Evolutionary conservation across 2,329 filamentous ascomycete genomes (phyloP).

Genomic region (Alternaria arborescens): DNA sequence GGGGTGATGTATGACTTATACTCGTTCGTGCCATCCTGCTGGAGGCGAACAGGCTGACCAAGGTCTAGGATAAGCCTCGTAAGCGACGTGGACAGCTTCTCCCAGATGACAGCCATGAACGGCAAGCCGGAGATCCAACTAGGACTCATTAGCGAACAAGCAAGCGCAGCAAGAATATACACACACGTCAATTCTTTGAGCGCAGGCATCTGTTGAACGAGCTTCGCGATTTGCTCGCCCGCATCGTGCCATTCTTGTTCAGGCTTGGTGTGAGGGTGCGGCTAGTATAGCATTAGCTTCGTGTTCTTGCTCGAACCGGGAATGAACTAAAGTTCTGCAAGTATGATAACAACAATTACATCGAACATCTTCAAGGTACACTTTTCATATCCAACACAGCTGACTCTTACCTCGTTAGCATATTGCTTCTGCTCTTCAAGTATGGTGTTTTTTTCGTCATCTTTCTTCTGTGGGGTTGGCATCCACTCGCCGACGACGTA

Average conservation of each 20-base stretch:
- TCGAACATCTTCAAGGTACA: neutral
- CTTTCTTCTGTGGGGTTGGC: neutral
- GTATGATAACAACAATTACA: neutral
- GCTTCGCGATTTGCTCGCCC: conserved; percentile 22
- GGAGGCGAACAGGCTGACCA: conserved; percentile 30
- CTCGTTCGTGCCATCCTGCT: conserved; percentile 17
- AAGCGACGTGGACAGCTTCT: conserved; percentile 30
- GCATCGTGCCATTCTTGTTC: conserved; percentile 31
- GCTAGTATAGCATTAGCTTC: conserved; percentile 5
- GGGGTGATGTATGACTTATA: conserved; percentile 34
- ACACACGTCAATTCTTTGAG: conserved; percentile 44
- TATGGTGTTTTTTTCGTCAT: neutral
- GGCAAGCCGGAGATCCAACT: conserved; percentile 43
- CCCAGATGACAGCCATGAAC: conserved; percentile 35
- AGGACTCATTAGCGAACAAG: neutral
- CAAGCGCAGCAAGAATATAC: neutral
- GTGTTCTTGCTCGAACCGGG: neutral
- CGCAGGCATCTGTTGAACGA: conserved; percentile 31
- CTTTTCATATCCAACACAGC: neutral
- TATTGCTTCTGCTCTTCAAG: neutral
- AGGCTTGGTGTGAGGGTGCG: neutral
- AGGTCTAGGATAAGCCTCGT: conserved; percentile 43
- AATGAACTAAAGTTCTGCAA: neutral
- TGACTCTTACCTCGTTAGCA: neutral
- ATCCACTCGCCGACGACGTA: conserved; percentile 41